Base-by-base conservation (phyloP, 106 monocot species). In the Cymbidium sinense region DNA sequence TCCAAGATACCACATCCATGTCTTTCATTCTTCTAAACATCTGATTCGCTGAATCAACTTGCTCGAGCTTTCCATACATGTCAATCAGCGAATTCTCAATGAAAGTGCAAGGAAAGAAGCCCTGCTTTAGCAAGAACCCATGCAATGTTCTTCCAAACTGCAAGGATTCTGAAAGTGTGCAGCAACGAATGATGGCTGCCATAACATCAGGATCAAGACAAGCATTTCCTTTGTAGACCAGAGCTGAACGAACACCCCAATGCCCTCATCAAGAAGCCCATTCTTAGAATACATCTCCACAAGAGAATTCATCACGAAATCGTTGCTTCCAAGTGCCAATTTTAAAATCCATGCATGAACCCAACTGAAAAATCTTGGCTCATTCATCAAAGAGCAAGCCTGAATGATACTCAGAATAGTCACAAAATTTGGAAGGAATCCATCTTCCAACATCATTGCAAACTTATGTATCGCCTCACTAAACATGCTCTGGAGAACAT, bases 261-360 rank as follows among this genome's bases (percentile, higher is more conserved):
- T 13, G 9, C 47, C 83, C 65, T 82, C 84, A 4, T 70, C 43
- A 50, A 86, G 55, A 78, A 83, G 74, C 41, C 71, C 85, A 43
- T 86, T 91, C 74, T 81, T 91, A 2, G 69, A 75, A 43, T 86
- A 91, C 86, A 84, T 91, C 70, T 82, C 77, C 52, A 82, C 64
- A 43, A 87, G 81, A 79, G 87, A 87, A 81, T 84, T 79, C 30
- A 47, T 61, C 2, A 84, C 82, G 15, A 43, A 73, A 43, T 7
- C 51, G 61, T 77, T n/a, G 28, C 19, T 17, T 69, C n/a, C 79
- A 19, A 87, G 72, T 67, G 50, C 79, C 50, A 84, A 18, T 28
- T 76, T 75, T 19, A 43, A 34, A 72, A 79, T 70, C 78, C 73
- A 79, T 34, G 82, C 85, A 71, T 85, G 85, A 73, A 79, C 15